Conservation (phyloP, 768 basidiomycete genomes). For the Gelatoporia subvermispora region DNA sequence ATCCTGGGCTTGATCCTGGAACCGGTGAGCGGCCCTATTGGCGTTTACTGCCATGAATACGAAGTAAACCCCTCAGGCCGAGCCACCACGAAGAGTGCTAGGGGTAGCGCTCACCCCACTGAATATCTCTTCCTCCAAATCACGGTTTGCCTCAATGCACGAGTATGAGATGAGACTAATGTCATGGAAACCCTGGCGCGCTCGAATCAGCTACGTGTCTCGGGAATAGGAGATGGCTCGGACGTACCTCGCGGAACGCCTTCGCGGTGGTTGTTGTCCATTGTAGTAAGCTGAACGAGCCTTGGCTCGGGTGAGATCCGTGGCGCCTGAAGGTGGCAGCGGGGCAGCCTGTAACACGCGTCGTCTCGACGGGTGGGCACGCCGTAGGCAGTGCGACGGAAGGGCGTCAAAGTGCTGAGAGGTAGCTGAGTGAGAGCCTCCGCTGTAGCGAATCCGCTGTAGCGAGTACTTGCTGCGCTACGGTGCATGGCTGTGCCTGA, state of each 20-base stretch:
- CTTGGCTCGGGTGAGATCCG: no score
- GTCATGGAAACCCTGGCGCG: conserved; percentile 60
- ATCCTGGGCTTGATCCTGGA: conserved; percentile 69
- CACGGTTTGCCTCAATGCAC: conserved; percentile 78
- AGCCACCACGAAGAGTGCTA: not conserved
- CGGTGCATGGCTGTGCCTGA: no score
- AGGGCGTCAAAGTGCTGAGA: no score
- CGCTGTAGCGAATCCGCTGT: no score
- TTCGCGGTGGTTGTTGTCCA: conserved; percentile 55
- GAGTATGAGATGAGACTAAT: conserved; percentile 75
- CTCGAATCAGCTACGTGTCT: not conserved
- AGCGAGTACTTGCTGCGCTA: no score
- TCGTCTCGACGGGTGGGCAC: no score
- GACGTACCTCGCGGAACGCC: conserved; percentile 71
- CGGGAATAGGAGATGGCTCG: not conserved
- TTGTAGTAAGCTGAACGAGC: no score
- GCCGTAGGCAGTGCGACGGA: no score
- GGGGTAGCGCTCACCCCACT: conserved; percentile 48
- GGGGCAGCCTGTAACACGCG: no score
- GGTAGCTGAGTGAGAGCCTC: no score
- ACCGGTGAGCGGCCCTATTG: conserved; percentile 77
- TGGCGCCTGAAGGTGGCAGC: no score
- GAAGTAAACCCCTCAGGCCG: not conserved
- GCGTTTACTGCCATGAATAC: conserved; percentile 52
- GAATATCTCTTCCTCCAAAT: conserved; percentile 58